These are phyloP conservation scores for Vanrija sp. DNA, from an alignment of 1,284 basidiomycete genomes.

Conservation along the genomic window DNA sequence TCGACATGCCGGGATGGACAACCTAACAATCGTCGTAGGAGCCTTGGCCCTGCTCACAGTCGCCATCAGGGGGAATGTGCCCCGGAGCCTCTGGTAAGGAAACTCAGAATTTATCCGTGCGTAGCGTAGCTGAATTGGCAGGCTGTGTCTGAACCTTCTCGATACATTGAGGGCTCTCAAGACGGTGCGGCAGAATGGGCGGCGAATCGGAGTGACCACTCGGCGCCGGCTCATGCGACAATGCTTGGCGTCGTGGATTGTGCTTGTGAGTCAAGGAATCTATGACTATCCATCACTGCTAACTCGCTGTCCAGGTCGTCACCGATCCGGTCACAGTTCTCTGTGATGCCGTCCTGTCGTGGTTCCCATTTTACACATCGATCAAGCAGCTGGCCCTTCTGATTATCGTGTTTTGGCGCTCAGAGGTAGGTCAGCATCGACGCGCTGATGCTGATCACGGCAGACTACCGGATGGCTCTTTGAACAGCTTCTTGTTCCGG, in stretches of 20 bases:
- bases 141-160: constrained; percentile 27
- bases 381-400: constrained; percentile 22
- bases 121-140: constrained; percentile 11
- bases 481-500: constrained; percentile 17
- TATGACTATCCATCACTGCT: neutral
- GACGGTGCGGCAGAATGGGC: constrained; percentile 27
- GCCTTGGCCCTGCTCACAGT: neutral
- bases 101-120: neutral
- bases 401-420: constrained; percentile 19
- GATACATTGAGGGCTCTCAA: constrained; percentile 37
- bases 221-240: constrained; percentile 29
- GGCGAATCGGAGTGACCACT: constrained; percentile 27
- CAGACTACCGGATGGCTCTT: constrained; percentile 29
- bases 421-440: constrained; percentile 19
- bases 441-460: neutral
- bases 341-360: constrained; percentile 21
- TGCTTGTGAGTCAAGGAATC: constrained; percentile 23
- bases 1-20: constrained; percentile 1
- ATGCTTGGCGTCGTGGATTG: constrained; percentile 30
- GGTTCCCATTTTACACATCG: constrained; percentile 38
- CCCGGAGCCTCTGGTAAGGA: constrained; percentile 6
- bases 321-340: constrained; percentile 11
- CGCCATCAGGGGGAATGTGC: neutral
- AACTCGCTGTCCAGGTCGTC: constrained; percentile 14
- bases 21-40: neutral